A percentile compares a stretch with the other conserved stretches of the same genome.
Evolutionary conservation across 768 basidiomycete genomes (phyloP).

Genomic region (Amyloporia xantha): DNA sequence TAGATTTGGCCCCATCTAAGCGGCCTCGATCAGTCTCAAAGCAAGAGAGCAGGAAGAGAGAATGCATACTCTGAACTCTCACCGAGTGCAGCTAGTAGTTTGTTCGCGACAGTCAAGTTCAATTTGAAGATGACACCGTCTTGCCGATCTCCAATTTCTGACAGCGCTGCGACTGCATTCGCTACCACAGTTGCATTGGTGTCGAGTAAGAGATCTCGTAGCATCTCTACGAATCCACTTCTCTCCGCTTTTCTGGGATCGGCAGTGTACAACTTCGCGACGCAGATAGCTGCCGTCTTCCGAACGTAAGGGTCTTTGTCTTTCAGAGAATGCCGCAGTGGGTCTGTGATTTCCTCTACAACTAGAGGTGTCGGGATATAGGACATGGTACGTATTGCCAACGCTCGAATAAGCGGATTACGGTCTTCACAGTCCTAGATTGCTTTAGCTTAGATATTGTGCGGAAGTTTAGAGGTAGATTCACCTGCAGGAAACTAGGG

Average conservation of each 20-base stretch:
- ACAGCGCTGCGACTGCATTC: slow-evolving; percentile 92
- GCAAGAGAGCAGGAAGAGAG: background rate
- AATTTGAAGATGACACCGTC: slow-evolving; percentile 91
- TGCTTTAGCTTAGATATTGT: slow-evolving; percentile 12
- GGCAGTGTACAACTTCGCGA: slow-evolving; percentile 89
- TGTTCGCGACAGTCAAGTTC: slow-evolving; percentile 82
- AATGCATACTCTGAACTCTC: slow-evolving; percentile 89
- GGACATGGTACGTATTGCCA: slow-evolving; percentile 98
- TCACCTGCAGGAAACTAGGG: slow-evolving; percentile 81
- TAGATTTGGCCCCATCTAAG: slow-evolving; percentile 99
- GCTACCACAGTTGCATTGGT: slow-evolving; percentile 94
- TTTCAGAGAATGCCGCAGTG: slow-evolving; percentile 85
- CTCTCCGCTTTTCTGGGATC: slow-evolving; percentile 84
- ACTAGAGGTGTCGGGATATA: slow-evolving; percentile 93
- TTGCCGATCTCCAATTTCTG: slow-evolving; percentile 94
- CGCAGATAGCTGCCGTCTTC: slow-evolving; percentile 97
- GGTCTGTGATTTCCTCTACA: slow-evolving; percentile 79
- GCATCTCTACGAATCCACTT: slow-evolving; percentile 83
- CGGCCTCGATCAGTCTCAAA: background rate
- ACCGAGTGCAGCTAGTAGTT: slow-evolving; percentile 81
- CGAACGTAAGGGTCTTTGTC: slow-evolving; percentile 97
- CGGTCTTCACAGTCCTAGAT: slow-evolving; percentile 88
- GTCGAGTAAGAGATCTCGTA: slow-evolving; percentile 90
- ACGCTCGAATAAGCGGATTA: slow-evolving; percentile 93
- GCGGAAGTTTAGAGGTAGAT: slow-evolving; percentile 9